Evolutionary conservation across 1,139 yeast species (phyloP), one percentile per base, ranked within the genome.

Genomic region (Pichia inconspicua): DNA sequence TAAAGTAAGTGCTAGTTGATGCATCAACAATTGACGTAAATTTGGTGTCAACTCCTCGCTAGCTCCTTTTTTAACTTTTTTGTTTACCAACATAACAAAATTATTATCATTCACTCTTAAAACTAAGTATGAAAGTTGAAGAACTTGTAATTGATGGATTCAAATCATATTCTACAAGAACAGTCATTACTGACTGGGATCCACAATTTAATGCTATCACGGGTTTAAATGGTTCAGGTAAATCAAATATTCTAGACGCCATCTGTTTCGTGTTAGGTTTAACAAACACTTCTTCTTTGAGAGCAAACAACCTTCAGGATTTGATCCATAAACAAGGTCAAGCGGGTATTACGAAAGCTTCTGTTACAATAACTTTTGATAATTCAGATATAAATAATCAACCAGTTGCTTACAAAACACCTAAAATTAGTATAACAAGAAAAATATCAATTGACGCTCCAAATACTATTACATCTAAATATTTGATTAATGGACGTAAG

Each of bases 241-340:
- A 92, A 63, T 89, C 96, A 22, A 92, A 92, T 65, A 89, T 92
- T 51, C 71, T 92, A 44, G 98, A 94, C 67, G 96, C 98, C 49
- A 92, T 92, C 48, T 94, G 98, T 68, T 94, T 94, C 67, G 99
- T 94, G n/a, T 74, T 94, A 36, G 99, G 99, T 48, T 90, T 94
- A 53, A 84, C 97, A 1, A 82, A 95, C 9, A 89, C 92, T 95
- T 67, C 88, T 25, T 87, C 96, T 0, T 96, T 94, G 30, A 75
- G 99, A 64, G 99, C 98, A 0, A 84, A 89, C 17, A 89, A 84
- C 62, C 70, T 90, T 44, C 97, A 92, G 61, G 99, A 94, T 65
- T 76, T 94, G 64, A 92, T 94, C 50, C 92, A 92, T 65, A 92
- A 92, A 61, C 78, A 97, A 58, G 98, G 98, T 10, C 98, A 92